phyloP scores from a whole-genome alignment of 306 rosid species.

The Astragalus membranaceus region DNA sequence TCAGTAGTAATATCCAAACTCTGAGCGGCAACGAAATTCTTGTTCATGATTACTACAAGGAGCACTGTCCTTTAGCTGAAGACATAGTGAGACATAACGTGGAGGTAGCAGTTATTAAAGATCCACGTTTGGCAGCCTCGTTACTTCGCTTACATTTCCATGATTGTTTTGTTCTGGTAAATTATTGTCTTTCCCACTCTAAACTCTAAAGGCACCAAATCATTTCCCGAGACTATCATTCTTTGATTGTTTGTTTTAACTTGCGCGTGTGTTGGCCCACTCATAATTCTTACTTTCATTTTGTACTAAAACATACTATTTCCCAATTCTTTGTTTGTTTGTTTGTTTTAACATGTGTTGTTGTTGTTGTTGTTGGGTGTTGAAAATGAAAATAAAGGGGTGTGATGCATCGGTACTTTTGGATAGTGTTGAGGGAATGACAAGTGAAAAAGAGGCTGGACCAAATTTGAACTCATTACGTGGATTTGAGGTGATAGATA shows the following conservation, averaged over 20 bases:
- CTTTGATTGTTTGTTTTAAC: neutral
- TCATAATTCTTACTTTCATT: no score
- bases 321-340: no score
- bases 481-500: constrained; percentile 70
- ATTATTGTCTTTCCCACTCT: constrained; percentile 31
- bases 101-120: constrained; percentile 45
- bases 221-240: no score
- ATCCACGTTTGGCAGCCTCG: constrained; percentile 84
- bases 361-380: neutral
- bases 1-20: constrained; percentile 4
- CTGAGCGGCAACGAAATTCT: constrained; percentile 33
- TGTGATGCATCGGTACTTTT: constrained; percentile 90
- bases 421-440: constrained; percentile 50
- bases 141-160: constrained; percentile 91
- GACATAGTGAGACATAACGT: constrained; percentile 58
- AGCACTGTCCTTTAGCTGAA: constrained; percentile 66
- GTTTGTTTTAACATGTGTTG: neutral
- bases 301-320: no score
- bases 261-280: no score
- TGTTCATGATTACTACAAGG: constrained; percentile 54
- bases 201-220: no score
- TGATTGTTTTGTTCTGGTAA: constrained; percentile 86
- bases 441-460: constrained; percentile 76
- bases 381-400: constrained; percentile 45
- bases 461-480: constrained; percentile 67